These are phyloP conservation scores for Stramenopiles sp. DNA, from an alignment of 352 stramenopile genomes.

Conservation along the genomic window DNA sequence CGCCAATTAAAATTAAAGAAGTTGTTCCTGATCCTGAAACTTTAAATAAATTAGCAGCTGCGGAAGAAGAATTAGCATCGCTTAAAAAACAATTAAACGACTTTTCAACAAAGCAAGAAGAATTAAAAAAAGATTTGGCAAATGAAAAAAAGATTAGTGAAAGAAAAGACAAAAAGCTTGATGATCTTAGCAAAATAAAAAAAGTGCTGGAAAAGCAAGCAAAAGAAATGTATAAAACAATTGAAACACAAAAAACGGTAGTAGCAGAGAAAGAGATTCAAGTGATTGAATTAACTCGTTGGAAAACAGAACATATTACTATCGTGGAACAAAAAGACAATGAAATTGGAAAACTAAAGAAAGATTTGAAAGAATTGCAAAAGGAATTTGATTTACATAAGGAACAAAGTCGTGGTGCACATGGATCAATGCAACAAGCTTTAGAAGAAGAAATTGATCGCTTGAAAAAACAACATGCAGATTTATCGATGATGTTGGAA, in stretches of 20 bases:
- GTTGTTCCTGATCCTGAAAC: neutral
- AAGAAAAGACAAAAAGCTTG: neutral
- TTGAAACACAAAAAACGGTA: neutral
- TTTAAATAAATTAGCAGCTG: neutral
- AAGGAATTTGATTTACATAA: neutral
- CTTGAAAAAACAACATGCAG: neutral
- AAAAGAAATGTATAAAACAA: neutral
- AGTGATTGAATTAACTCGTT: neutral
- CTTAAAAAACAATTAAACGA: neutral
- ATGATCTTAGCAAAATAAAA: neutral
- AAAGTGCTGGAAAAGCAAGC: neutral
- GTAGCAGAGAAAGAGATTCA: neutral
- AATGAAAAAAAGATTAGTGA: neutral
- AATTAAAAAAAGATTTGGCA: neutral
- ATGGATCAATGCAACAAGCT: neutral
- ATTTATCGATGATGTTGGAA: neutral
- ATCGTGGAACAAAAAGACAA: neutral
- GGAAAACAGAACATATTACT: neutral
- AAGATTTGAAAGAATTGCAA: neutral
- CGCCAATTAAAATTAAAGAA: neutral
- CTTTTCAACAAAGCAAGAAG: neutral
- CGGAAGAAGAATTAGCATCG: neutral
- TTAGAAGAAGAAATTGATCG: neutral
- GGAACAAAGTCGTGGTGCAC: neutral
- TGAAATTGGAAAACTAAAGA: neutral